A percentile compares a stretch with the other conserved stretches of the same genome.
Evolutionary conservation across 257 asterid genomes (phyloP).

Genomic region (Forsythia suspensa): DNA sequence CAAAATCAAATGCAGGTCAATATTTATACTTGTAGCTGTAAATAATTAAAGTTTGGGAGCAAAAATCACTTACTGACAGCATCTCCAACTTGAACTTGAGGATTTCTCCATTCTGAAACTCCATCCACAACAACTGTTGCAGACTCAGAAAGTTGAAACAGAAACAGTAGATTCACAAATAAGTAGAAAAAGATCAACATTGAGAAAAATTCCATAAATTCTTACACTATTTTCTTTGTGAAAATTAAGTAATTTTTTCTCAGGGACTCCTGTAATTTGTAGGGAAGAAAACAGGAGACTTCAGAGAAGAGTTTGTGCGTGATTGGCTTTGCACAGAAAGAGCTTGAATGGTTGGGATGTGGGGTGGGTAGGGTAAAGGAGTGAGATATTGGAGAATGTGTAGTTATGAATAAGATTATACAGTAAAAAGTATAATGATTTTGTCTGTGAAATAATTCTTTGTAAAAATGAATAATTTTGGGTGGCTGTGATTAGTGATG

Average conservation of each 20-base stretch:
- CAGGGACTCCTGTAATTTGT: not conserved
- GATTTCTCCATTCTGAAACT: constrained; percentile 72
- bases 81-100: constrained; percentile 71
- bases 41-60: not conserved
- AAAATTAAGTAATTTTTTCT: constrained; percentile 9
- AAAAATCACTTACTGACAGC: constrained; percentile 64
- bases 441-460: constrained; percentile 30
- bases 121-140: constrained; percentile 81
- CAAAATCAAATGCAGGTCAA: not conserved
- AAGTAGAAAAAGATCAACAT: constrained; percentile 34
- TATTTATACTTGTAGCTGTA: not conserved
- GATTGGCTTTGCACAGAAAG: constrained; percentile 18
- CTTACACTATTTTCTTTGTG: not conserved
- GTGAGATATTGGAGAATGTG: constrained; percentile 39
- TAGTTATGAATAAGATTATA: constrained; percentile 24
- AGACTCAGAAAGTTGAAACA: constrained; percentile 35
- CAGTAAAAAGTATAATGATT: constrained; percentile 50
- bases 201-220: constrained; percentile 29
- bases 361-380: not conserved
- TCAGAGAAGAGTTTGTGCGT: constrained; percentile 42
- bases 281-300: constrained; percentile 16
- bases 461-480: constrained; percentile 15
- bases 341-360: constrained; percentile 30
- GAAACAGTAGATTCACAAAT: constrained; percentile 27
- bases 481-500: constrained; percentile 54